These are phyloP conservation scores for Lactarius vividus DNA, from an alignment of 768 basidiomycete species.

Conservation along the genomic window DNA sequence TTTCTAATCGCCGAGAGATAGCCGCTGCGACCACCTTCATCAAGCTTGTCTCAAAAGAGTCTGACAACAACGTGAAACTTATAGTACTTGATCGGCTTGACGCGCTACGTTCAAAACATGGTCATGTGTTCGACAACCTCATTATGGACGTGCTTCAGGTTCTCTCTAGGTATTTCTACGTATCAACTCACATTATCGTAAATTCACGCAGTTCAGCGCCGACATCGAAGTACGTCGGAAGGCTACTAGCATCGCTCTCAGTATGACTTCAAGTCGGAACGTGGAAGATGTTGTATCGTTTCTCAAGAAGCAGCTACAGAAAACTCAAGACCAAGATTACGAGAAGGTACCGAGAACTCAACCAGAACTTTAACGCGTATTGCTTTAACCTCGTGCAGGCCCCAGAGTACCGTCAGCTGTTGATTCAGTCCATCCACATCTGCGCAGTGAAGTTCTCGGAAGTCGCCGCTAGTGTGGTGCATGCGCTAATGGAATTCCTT, in stretches of 20 bases:
- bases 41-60: constrained; percentile 88
- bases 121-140: constrained; percentile 81
- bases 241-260: constrained; percentile 84
- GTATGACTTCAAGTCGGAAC: constrained; percentile 90
- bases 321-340: constrained; percentile 86
- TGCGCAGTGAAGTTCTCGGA: constrained; percentile 97
- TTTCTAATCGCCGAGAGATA: constrained; percentile 32
- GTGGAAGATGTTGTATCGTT: constrained; percentile 96
- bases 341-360: constrained; percentile 65
- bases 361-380: not conserved
- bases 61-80: constrained; percentile 98
- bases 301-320: constrained; percentile 96
- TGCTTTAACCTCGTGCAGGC: constrained; percentile 47
- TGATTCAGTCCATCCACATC: constrained; percentile 96
- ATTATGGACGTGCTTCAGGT: constrained; percentile 97
- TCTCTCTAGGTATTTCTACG: constrained; percentile 58
- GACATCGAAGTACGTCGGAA: constrained; percentile 97
- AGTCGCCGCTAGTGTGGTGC: constrained; percentile 92
- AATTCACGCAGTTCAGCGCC: constrained; percentile 48
- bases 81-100: constrained; percentile 95
- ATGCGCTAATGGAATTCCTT: constrained; percentile 91
- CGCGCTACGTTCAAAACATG: constrained; percentile 76
- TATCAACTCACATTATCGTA: not conserved
- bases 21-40: constrained; percentile 89
- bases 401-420: constrained; percentile 90